Evolutionary conservation across 108 stramenopile species (phyloP).

Genomic region (Chaetoceros muelleri): DNA sequence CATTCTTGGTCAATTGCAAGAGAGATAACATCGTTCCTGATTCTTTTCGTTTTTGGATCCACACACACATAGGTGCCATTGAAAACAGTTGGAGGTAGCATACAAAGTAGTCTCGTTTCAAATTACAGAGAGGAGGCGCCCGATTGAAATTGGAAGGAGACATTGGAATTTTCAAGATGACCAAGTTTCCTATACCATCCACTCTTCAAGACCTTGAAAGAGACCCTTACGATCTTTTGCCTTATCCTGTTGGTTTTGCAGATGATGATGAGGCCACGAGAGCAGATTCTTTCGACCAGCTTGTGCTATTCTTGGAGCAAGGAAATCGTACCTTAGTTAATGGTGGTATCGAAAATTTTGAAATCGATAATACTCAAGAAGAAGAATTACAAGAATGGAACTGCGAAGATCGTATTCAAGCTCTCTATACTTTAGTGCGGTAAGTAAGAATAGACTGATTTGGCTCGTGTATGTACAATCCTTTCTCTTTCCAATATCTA

Average conservation of each 20-base stretch:
- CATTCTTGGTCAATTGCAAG: too few relatives aligned
- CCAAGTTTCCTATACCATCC: constrained; percentile 64
- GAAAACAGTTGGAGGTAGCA: too few relatives aligned
- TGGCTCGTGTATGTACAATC: constrained; percentile 4
- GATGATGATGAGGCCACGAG: constrained; percentile 75
- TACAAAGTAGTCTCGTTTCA: too few relatives aligned
- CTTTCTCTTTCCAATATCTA: constrained; percentile 5
- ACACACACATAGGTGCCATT: too few relatives aligned
- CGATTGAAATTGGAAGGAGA: too few relatives aligned
- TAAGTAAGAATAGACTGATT: constrained; percentile 21
- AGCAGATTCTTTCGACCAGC: constrained; percentile 59
- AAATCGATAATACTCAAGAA: constrained; percentile 10
- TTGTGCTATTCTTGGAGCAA: constrained; percentile 43
- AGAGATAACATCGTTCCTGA: too few relatives aligned
- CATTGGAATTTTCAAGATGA: too few relatives aligned
- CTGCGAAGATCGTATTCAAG: constrained; percentile 55
- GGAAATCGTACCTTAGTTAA: constrained; percentile 41
- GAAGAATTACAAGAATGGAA: constrained; percentile 43
- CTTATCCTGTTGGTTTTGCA: constrained; percentile 79
- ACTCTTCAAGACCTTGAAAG: constrained; percentile 73
- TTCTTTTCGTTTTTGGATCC: too few relatives aligned
- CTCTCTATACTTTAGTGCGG: constrained; percentile 73
- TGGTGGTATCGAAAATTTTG: constrained; percentile 41
- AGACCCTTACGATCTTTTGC: constrained; percentile 77
- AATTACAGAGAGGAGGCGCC: too few relatives aligned